These are phyloP conservation scores for Rhinocladiella similis DNA, from an alignment of 2,329 filamentous ascomycete species.

Conservation along the genomic window DNA sequence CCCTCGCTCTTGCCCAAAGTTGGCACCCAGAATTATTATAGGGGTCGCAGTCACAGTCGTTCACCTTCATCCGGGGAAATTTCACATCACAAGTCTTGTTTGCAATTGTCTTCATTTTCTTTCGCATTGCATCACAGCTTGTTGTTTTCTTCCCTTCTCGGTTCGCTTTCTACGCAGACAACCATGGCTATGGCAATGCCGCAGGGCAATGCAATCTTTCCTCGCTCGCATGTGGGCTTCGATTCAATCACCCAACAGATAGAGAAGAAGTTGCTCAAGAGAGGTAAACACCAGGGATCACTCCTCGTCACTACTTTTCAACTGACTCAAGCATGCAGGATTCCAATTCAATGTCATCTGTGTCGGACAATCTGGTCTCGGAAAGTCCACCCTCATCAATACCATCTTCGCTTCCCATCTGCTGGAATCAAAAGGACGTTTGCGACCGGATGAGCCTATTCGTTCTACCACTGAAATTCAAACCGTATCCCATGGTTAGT, in stretches of 20 bases:
- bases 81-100: neutral
- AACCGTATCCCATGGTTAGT: conserved; percentile 81
- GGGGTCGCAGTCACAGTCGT: neutral
- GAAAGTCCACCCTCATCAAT: conserved; percentile 99
- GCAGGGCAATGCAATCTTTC: conserved; percentile 63
- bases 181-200: conserved; percentile 33
- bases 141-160: neutral
- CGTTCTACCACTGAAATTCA: conserved; percentile 98
- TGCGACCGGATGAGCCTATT: conserved; percentile 87
- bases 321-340: neutral
- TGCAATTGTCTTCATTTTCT: neutral
- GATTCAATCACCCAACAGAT: conserved; percentile 99
- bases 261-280: conserved; percentile 98
- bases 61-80: neutral
- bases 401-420: conserved; percentile 99
- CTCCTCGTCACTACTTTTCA: neutral
- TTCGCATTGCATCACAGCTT: neutral
- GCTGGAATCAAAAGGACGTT: conserved; percentile 96
- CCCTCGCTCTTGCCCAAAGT: neutral
- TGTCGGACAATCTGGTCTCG: conserved; percentile 96
- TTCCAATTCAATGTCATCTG: conserved; percentile 99
- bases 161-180: neutral
- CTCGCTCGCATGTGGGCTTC: conserved; percentile 98
- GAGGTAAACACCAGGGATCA: conserved; percentile 74
- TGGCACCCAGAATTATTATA: neutral